Percentiles rank a stretch among this genome's conserved stretches.
These are phyloP conservation scores for Aphanomyces invadans DNA, from an alignment of 352 stramenopile genomes.

Conservation along the genomic window DNA sequence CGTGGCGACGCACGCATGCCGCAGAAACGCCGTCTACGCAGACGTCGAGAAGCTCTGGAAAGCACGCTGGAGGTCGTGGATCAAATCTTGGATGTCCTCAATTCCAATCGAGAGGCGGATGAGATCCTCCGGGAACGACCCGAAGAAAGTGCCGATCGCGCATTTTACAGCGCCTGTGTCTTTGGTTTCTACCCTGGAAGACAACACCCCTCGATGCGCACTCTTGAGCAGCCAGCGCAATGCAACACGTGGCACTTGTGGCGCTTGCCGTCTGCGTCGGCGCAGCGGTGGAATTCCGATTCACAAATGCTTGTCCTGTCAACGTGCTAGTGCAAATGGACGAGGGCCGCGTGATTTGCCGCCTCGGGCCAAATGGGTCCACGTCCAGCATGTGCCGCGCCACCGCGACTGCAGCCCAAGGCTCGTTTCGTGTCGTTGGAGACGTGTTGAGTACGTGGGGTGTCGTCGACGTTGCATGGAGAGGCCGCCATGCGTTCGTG, in stretches of 20 bases:
- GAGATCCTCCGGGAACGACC: conserved; percentile 90
- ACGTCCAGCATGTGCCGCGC: background rate
- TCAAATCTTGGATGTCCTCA: conserved; percentile 91
- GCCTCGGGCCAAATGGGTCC: background rate
- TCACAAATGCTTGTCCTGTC: background rate
- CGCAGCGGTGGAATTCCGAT: background rate
- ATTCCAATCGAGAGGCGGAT: conserved; percentile 93
- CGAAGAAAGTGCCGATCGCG: too few species aligned
- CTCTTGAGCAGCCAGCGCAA: too few species aligned
- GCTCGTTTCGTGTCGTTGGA: background rate
- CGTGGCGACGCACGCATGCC: background rate
- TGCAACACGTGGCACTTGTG: too few species aligned
- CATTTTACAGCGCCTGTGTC: too few species aligned
- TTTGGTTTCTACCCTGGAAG: too few species aligned
- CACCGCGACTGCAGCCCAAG: background rate
- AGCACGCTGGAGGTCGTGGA: conserved; percentile 88
- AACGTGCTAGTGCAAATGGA: background rate
- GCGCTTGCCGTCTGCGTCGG: too few species aligned
- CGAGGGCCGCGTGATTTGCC: background rate
- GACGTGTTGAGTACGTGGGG: background rate
- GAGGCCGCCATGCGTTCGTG: background rate
- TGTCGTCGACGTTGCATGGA: background rate
- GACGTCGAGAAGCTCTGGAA: conserved; percentile 52
- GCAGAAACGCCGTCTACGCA: background rate
- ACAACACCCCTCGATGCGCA: too few species aligned